These are phyloP conservation scores for Pseudonectria foliicola DNA, from an alignment of 2,329 filamentous ascomycete species.

Conservation along the genomic window DNA sequence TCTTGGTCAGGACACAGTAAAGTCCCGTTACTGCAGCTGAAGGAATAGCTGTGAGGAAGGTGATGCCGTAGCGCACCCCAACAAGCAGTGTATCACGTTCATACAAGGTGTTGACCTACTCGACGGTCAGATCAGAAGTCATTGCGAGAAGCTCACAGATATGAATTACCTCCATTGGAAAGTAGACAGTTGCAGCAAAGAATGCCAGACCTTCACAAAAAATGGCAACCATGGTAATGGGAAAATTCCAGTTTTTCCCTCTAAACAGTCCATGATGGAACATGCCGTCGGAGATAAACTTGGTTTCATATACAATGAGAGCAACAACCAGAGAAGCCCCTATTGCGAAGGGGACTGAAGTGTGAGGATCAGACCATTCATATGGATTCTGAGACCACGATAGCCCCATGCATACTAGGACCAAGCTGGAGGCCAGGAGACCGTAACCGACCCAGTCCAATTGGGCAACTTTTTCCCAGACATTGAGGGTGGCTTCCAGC, in stretches of 20 bases:
- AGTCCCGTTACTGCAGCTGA: slow-evolving; percentile 24
- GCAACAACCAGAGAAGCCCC: slow-evolving; percentile 20
- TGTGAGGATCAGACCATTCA: slow-evolving; percentile 29
- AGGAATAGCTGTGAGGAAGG: slow-evolving; percentile 24
- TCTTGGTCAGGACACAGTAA: slow-evolving; percentile 23
- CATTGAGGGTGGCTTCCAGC: slow-evolving; percentile 2
- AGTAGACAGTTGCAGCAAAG: slow-evolving; percentile 31
- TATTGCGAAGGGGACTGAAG: slow-evolving; percentile 28
- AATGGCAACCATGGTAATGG: slow-evolving; percentile 28
- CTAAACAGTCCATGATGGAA: slow-evolving; percentile 33
- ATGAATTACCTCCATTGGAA: slow-evolving; percentile 27
- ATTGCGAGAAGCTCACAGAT: neutral
- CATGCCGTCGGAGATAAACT: slow-evolving; percentile 32
- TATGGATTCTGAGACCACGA: slow-evolving; percentile 35
- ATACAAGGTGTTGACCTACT: slow-evolving; percentile 24
- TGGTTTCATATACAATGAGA: slow-evolving; percentile 27
- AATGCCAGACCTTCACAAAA: slow-evolving; percentile 32
- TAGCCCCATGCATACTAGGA: slow-evolving; percentile 33
- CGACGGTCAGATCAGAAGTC: neutral
- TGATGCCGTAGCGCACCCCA: slow-evolving; percentile 27
- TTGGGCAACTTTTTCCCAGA: slow-evolving; percentile 25
- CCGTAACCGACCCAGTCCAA: slow-evolving; percentile 34
- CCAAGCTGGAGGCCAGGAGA: slow-evolving; percentile 27
- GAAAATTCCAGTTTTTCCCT: slow-evolving; percentile 27
- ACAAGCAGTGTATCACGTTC: slow-evolving; percentile 28